A percentile compares a stretch with the other conserved stretches of the same genome.
Evolutionary conservation across 2,329 filamentous ascomycete species (phyloP).

Genomic region (Calonectria honghensis): DNA sequence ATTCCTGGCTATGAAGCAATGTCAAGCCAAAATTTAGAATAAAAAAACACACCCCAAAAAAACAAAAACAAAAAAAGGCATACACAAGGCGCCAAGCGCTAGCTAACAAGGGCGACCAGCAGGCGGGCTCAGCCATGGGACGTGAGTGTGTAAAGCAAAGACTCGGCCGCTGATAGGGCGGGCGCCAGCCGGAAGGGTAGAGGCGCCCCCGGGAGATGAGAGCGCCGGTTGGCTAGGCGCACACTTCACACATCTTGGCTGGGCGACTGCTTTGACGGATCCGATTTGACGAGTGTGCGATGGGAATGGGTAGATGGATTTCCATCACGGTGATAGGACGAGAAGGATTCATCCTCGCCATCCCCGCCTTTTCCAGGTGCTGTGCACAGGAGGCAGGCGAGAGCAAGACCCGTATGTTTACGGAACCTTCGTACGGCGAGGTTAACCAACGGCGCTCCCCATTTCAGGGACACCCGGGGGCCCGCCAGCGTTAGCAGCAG

Average conservation of each 20-base stretch:
- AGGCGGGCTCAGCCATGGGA: conserved; percentile 19
- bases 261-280: conserved; percentile 32
- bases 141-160: conserved; percentile 33
- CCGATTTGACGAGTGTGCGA: conserved; percentile 31
- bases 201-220: conserved; percentile 38
- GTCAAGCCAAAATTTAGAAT: neutral
- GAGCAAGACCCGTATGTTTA: conserved; percentile 20
- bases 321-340: conserved; percentile 21
- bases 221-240: conserved; percentile 35
- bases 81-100: conserved; percentile 24
- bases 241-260: conserved; percentile 32
- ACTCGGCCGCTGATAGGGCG: conserved; percentile 35
- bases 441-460: conserved; percentile 13
- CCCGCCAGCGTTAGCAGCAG: conserved; percentile 28
- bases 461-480: neutral
- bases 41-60: neutral
- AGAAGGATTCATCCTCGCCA: conserved; percentile 10
- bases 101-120: conserved; percentile 20
- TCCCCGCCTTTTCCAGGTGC: conserved; percentile 5
- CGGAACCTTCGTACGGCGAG: conserved; percentile 28
- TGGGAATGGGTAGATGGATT: conserved; percentile 33
- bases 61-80: conserved; percentile 2
- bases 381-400: conserved; percentile 20
- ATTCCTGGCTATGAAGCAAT: neutral
- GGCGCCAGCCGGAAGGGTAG: conserved; percentile 36